These are phyloP conservation scores for Fusarium heterosporum DNA, from an alignment of 2,329 filamentous ascomycete genomes.

Conservation along the genomic window DNA sequence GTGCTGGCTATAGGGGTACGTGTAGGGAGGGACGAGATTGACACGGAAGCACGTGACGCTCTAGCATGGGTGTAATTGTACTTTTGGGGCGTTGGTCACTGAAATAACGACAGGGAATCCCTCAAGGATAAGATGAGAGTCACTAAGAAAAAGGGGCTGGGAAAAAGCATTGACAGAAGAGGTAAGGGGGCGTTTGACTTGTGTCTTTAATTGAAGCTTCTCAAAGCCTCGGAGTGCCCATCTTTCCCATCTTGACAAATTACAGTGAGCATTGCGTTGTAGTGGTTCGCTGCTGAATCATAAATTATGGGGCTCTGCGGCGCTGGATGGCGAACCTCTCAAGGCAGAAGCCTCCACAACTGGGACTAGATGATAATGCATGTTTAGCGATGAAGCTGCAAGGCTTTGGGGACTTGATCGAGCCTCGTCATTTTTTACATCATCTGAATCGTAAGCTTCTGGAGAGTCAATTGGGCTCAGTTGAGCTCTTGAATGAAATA, in stretches of 20 bases:
- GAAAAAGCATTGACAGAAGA: conserved; percentile 7
- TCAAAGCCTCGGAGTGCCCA: conserved; percentile 8
- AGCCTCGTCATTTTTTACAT: conserved; percentile 38
- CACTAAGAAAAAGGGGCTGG: conserved; percentile 35
- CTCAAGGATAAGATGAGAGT: conserved; percentile 14
- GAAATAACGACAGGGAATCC: conserved; percentile 21
- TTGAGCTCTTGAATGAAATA: conserved; percentile 12
- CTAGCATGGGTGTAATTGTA: conserved; percentile 18
- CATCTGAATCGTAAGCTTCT: conserved; percentile 9
- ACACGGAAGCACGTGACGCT: conserved; percentile 36
- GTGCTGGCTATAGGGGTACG: conserved; percentile 1
- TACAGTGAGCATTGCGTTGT: conserved; percentile 3
- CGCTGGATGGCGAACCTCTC: conserved; percentile 31
- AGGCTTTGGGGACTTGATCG: conserved; percentile 32
- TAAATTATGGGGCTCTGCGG: conserved; percentile 19
- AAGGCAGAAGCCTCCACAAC: conserved; percentile 44
- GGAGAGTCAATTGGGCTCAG: conserved; percentile 42
- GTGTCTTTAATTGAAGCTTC: conserved; percentile 18
- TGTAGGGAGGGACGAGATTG: conserved; percentile 30
- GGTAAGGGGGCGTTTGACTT: conserved; percentile 28
- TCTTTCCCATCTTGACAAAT: conserved; percentile 14
- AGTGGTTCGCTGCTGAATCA: conserved; percentile 18
- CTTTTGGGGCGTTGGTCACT: conserved; percentile 1
- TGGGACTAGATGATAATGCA: conserved; percentile 47
- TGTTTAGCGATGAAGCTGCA: conserved; percentile 41